Evolutionary conservation across 129 eudicot genomes (phyloP).

Genomic region (Gnaphalium uliginosum): DNA sequence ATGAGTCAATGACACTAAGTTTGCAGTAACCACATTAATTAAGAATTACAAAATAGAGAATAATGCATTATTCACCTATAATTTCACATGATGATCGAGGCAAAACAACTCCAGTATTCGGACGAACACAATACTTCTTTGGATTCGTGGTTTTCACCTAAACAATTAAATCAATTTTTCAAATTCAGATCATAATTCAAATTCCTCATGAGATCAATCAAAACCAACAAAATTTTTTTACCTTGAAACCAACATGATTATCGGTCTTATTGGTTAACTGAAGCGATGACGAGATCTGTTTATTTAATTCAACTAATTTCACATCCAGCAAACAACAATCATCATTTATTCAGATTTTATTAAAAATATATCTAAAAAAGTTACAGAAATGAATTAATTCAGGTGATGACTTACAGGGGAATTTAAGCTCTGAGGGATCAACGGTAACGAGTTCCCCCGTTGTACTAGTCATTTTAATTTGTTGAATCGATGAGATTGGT

Average conservation of each 20-base stretch:
- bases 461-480: constrained; percentile 44
- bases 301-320: constrained; percentile 71
- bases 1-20: background rate
- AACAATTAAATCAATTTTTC: background rate
- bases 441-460: constrained; percentile 73
- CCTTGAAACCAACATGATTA: constrained; percentile 90
- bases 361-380: background rate
- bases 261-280: constrained; percentile 76
- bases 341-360: constrained; percentile 1
- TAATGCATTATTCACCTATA: constrained; percentile 46
- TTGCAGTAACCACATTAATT: constrained; percentile 16
- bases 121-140: constrained; percentile 94
- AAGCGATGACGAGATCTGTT: constrained; percentile 86
- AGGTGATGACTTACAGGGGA: constrained; percentile 52
- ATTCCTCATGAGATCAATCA: background rate
- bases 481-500: constrained; percentile 20
- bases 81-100: constrained; percentile 82
- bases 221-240: constrained; percentile 3
- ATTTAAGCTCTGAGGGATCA: constrained; percentile 84
- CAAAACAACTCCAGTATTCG: constrained; percentile 82
- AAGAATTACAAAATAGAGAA: constrained; percentile 1
- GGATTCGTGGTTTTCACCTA: constrained; percentile 98
- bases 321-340: constrained; percentile 13
- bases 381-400: background rate
- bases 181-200: constrained; percentile 18